Evolutionary conservation across 2,329 filamentous ascomycete species (phyloP), one percentile per base, ranked within the genome.

Genomic region (Arthrobotrys conoides): DNA sequence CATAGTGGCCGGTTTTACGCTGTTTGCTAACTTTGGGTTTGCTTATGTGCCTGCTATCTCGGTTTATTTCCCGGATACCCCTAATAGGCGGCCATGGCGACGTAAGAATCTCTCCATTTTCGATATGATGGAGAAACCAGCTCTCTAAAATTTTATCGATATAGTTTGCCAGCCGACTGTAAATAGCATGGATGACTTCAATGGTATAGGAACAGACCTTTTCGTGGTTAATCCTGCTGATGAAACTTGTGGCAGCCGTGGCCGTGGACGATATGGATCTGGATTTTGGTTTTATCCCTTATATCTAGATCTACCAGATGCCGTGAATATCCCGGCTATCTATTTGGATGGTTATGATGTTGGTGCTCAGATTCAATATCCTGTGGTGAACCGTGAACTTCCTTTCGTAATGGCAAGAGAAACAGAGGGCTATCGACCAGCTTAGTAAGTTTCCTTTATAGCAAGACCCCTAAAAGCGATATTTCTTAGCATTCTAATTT

Each of bases 11-110:
- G 53, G 27, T 1, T 36, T 0, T 3, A 20, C 16, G 2, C 20
- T 2, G 1, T 57, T 20, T 2, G 8, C 27, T n/a, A 16, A 38
- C 3, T n/a, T 57, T 8, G n/a, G 16, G 14, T 4, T n/a, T 12
- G 49, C 65, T 9, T 30, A 41, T 20, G 48, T 27, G 12, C 48
- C 65, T 2, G 33, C 12, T 1, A 51, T 68, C n/a, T 68, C 65
- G 22, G 49, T 68, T 20, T 68, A 68, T 46, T 68, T 68, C 9
- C 48, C 65, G 16, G 65, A 68, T 10, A 46, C 12, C 10, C 65
- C 65, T 22, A 36, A 68, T 30, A 22, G 33, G 53, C 12, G 53
- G 9, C 65, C 65, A 3, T 61, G 66, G 66, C 27, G 27, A 16
- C 24, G 66, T 69, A 69, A 59, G 53, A 14, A 8, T 20, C 6